phyloP scores from a whole-genome alignment of 345 rosid genomes.

The Gossypium australe region DNA sequence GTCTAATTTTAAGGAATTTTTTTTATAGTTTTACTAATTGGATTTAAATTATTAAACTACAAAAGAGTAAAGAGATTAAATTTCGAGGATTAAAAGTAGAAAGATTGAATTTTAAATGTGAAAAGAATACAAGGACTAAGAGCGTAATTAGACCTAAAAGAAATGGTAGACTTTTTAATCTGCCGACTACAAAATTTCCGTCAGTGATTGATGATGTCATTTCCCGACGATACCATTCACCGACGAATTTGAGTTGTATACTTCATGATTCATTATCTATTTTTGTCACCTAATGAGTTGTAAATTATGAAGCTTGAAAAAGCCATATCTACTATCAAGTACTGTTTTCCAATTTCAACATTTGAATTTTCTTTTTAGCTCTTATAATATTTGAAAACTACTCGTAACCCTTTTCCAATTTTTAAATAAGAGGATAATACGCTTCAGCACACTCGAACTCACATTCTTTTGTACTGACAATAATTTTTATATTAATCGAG shows the following conservation, averaged over 20 bases:
- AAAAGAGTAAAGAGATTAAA: too few species aligned
- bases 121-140: too few species aligned
- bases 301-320: not conserved
- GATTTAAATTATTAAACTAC: too few species aligned
- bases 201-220: conserved; percentile 14
- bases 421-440: rapidly evolving
- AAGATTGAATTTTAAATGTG: too few species aligned
- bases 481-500: too few species aligned
- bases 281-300: not conserved
- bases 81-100: too few species aligned
- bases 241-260: not conserved
- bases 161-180: not conserved
- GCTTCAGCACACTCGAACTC: rapidly evolving
- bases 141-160: not conserved
- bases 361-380: too few species aligned
- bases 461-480: rapidly evolving
- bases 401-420: rapidly evolving
- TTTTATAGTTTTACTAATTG: too few species aligned
- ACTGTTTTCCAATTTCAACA: not conserved
- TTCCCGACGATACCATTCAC: conserved; percentile 2
- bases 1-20: too few species aligned
- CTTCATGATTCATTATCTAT: not conserved
- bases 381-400: too few species aligned
- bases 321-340: not conserved
- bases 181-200: not conserved